Conservation (phyloP, 192 early-diverging fungal genomes). For the Coemansia sp. region DNA sequence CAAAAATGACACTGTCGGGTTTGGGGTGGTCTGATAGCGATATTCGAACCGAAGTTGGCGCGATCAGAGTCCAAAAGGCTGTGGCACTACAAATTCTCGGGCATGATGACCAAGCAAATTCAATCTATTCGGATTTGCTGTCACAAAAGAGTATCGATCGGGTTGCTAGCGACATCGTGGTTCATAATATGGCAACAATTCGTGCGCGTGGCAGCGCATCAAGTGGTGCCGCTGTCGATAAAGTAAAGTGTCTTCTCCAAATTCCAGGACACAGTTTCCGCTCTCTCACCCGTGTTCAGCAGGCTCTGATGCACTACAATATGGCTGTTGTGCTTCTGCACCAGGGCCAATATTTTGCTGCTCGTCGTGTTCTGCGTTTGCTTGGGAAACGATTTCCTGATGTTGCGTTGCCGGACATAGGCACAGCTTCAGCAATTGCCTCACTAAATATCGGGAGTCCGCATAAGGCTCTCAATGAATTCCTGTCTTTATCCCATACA, state of each 20-base stretch:
- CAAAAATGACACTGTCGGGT: conserved; percentile 15
- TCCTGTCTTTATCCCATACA: conserved; percentile 20
- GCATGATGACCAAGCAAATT: conserved; percentile 11
- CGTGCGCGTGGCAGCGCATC: neutral
- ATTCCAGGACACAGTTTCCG: conserved; percentile 18
- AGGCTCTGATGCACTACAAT: conserved; percentile 41
- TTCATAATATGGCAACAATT: conserved; percentile 31
- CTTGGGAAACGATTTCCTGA: conserved; percentile 18
- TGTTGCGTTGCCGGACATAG: conserved; percentile 11
- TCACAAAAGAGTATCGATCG: conserved; percentile 16
- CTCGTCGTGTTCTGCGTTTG: conserved; percentile 28
- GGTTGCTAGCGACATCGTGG: conserved; percentile 22
- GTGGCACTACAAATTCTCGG: conserved; percentile 36
- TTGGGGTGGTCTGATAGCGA: conserved; percentile 35
- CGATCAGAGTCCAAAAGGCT: conserved; percentile 43
- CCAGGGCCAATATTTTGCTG: conserved; percentile 28
- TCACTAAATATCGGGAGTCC: conserved; percentile 23
- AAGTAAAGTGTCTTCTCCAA: conserved; percentile 33
- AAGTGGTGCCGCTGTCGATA: neutral
- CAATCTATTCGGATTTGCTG: conserved; percentile 21
- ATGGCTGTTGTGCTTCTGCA: conserved; percentile 35
- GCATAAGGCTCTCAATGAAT: conserved; percentile 31
- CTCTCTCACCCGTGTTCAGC: conserved; percentile 31
- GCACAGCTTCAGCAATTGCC: conserved; percentile 26
- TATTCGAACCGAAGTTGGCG: conserved; percentile 33